Evolutionary conservation across 192 early-diverging fungal species (phyloP), one percentile per base, ranked within the genome.

Genomic region (Umbelopsis sp.): DNA sequence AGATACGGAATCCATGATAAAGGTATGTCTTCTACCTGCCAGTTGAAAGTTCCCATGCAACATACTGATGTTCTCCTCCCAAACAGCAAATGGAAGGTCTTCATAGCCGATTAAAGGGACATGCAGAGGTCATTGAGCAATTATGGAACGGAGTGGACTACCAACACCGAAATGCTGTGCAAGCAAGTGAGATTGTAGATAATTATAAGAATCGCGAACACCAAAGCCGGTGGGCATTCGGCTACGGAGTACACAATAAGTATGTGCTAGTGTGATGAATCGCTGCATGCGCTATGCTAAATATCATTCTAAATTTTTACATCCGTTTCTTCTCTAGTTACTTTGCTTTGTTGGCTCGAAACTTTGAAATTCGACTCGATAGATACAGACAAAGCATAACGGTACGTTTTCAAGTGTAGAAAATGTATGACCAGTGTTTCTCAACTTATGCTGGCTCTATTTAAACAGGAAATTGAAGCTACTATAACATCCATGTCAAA

Each of bases 41-140:
- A 5, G 13, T 25, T 12, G 27, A n/a, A 6, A 9, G 37, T 10
- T 10, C 6, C 37, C 37, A 6, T 41, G 37, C 10, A 41, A 41
- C 1, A 25, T 52, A 23, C 22, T 52, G 8, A 52, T 13, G 20
- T 52, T 25, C 0, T 58, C 35, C n/a, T n/a, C n/a, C n/a, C 35
- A 15, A 33, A 30, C 55, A 76, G 71, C 66, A 77, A 72, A 64
- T 72, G 61, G 75, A 72, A 25, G 61, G 67, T 5, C 45, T 77
- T 7, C 12, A 55, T 23, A 65, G 49, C 37, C 67, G 71, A 20
- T 52, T 77, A 25, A 41, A 69, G 15, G 46, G 30, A n/a, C 70
- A 77, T 44, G 21, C 69, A 16, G 46, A 69, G 23, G 47, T 55
- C 7, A 64, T 64, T 13, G 67, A 72, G 30, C 25, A 35, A 18